Evolutionary conservation across 257 asterid genomes (phyloP).

Genomic region (Avicennia marina): DNA sequence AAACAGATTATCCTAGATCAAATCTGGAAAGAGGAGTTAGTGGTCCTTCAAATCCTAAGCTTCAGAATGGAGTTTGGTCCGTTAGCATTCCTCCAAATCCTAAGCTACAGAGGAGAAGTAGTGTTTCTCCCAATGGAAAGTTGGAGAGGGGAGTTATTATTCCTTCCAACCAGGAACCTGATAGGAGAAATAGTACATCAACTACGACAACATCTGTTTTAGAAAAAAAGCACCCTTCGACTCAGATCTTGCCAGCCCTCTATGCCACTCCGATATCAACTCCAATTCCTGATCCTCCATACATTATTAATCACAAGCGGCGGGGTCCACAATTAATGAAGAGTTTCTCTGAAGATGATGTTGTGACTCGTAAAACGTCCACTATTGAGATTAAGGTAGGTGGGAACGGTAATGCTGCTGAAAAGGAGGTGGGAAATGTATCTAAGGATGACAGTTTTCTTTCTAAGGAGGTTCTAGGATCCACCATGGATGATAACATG

Average conservation of each 20-base stretch:
- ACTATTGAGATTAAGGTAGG: slow-evolving; percentile 34
- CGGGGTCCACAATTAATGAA: slow-evolving; percentile 88
- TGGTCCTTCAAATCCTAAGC: slow-evolving; percentile 34
- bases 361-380: slow-evolving; percentile 29
- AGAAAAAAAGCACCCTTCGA: slow-evolving; percentile 60
- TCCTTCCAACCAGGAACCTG: slow-evolving; percentile 20
- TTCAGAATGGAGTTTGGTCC: slow-evolving; percentile 33
- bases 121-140: slow-evolving; percentile 32
- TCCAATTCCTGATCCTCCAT: slow-evolving; percentile 87
- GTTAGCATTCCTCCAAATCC: slow-evolving; percentile 38
- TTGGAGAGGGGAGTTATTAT: slow-evolving; percentile 36
- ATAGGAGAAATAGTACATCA: slow-evolving; percentile 30
- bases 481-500: slow-evolving; percentile 17
- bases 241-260: slow-evolving; percentile 80
- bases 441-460: slow-evolving; percentile 28
- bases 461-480: slow-evolving; percentile 22
- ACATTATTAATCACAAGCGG: slow-evolving; percentile 81
- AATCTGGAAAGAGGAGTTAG: slow-evolving; percentile 40
- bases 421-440: slow-evolving; percentile 19
- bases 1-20: slow-evolving; percentile 20
- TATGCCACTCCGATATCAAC: slow-evolving; percentile 85
- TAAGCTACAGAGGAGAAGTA: slow-evolving; percentile 28
- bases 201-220: slow-evolving; percentile 20
- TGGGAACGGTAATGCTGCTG: slow-evolving; percentile 29
- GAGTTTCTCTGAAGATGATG: slow-evolving; percentile 73